Conservation (phyloP, 208 protist genomes). For the Crithidia expoeki region DNA sequence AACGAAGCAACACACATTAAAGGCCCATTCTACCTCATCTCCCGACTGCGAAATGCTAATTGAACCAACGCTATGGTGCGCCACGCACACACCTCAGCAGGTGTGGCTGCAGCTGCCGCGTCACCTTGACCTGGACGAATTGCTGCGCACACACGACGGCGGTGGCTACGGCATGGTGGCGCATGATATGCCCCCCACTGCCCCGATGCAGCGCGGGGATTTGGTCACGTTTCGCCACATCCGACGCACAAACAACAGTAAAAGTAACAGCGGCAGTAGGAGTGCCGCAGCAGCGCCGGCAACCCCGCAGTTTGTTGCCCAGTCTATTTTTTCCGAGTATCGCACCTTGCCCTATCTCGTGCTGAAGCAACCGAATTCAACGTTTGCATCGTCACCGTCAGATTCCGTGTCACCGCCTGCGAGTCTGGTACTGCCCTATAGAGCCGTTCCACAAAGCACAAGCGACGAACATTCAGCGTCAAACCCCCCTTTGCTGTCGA, state of each 20-base stretch:
- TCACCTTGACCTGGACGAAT: constrained; percentile 31
- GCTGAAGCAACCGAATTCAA: background rate
- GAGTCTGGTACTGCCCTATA: constrained; percentile 19
- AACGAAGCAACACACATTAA: background rate
- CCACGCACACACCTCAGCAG: constrained; percentile 20
- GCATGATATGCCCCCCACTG: constrained; percentile 42
- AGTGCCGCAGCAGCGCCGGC: background rate
- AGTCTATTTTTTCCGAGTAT: constrained; percentile 28
- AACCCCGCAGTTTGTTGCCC: constrained; percentile 23
- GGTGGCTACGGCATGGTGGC: constrained; percentile 49
- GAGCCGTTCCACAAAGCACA: background rate
- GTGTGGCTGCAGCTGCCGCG: constrained; percentile 53
- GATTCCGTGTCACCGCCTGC: constrained; percentile 11
- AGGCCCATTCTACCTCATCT: background rate
- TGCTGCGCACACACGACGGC: constrained; percentile 36
- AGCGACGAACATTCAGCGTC: too few species aligned
- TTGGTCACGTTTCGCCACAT: constrained; percentile 44
- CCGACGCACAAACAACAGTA: background rate
- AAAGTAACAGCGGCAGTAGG: too few species aligned
- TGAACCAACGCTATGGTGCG: constrained; percentile 24
- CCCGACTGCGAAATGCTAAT: background rate
- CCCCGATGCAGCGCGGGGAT: constrained; percentile 56
- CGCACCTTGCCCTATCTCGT: constrained; percentile 29
- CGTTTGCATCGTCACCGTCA: constrained; percentile 4
- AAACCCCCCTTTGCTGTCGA: too few species aligned